Evolutionary conservation across 2,329 filamentous ascomycete species (phyloP).

Genomic region (Aspergillus flavus): DNA sequence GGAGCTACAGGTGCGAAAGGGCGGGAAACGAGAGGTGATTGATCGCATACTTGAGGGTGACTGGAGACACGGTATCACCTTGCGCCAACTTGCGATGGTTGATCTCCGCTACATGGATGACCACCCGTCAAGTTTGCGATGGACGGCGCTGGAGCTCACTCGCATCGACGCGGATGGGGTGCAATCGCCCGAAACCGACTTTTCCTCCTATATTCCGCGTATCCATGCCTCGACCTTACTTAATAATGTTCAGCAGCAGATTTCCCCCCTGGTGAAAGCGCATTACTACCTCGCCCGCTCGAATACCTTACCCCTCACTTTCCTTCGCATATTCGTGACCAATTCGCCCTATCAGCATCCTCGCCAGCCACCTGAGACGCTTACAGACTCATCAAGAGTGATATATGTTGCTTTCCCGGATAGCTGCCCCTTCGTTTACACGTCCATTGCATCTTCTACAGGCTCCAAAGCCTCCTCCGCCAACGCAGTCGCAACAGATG

Average conservation of each 20-base stretch:
- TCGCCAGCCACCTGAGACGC: conserved; percentile 38
- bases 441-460: conserved; percentile 51
- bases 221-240: conserved; percentile 83
- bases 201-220: conserved; percentile 57
- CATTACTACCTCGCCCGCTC: conserved; percentile 81
- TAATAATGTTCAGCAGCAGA: conserved; percentile 71
- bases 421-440: conserved; percentile 74
- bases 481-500: conserved; percentile 5
- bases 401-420: conserved; percentile 84
- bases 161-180: conserved; percentile 27
- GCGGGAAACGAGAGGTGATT: conserved; percentile 56
- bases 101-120: conserved; percentile 58
- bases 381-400: conserved; percentile 66
- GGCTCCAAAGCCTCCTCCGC: conserved; percentile 38
- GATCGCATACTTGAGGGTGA: conserved; percentile 61
- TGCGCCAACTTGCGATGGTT: conserved; percentile 58
- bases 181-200: conserved; percentile 32
- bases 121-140: conserved; percentile 54
- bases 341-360: conserved; percentile 75
- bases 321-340: conserved; percentile 77
- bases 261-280: conserved; percentile 77
- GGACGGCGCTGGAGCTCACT: conserved; percentile 56
- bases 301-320: conserved; percentile 62
- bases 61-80: conserved; percentile 58
- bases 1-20: conserved; percentile 59